phyloP scores from a whole-genome alignment of 1,284 basidiomycete species.

The Marasmius fiardii region DNA sequence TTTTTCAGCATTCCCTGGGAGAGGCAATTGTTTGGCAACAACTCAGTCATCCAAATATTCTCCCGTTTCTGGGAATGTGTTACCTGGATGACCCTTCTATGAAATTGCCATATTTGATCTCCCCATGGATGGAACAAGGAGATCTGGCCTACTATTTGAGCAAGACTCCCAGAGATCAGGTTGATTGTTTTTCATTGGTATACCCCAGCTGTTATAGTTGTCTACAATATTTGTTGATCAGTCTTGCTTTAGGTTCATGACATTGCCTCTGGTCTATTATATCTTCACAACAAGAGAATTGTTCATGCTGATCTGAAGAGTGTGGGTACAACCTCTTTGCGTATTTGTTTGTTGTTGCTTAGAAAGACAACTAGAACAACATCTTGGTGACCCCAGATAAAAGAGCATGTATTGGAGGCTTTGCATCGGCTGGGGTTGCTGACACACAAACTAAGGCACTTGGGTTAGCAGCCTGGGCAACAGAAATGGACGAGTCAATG shows the following conservation, averaged over 20 bases:
- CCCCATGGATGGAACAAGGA: conserved; percentile 32
- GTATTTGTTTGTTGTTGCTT: neutral
- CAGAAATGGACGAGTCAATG: conserved; percentile 18
- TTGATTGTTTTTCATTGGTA: conserved; percentile 22
- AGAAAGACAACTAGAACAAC: neutral
- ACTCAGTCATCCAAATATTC: neutral
- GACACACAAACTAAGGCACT: conserved; percentile 13
- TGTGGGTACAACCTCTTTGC: conserved; percentile 20
- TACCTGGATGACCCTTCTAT: neutral
- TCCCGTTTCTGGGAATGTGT: neutral
- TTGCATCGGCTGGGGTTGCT: conserved; percentile 29
- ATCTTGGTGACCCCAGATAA: conserved; percentile 23
- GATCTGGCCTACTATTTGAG: conserved; percentile 26
- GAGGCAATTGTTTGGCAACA: conserved; percentile 2
- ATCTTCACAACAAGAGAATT: conserved; percentile 29
- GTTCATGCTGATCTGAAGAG: conserved; percentile 37
- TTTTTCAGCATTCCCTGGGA: neutral
- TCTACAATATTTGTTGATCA: too few relatives aligned
- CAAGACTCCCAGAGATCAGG: conserved; percentile 9
- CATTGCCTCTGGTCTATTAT: conserved; percentile 28
- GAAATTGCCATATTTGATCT: conserved; percentile 8
- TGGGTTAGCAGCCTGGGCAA: too few relatives aligned
- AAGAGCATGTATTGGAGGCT: conserved; percentile 31
- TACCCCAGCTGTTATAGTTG: too few relatives aligned
- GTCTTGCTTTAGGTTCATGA: conserved; percentile 20